These are phyloP conservation scores for Trichoderma sp. DNA, from an alignment of 2,329 filamentous ascomycete species.

Conservation along the genomic window DNA sequence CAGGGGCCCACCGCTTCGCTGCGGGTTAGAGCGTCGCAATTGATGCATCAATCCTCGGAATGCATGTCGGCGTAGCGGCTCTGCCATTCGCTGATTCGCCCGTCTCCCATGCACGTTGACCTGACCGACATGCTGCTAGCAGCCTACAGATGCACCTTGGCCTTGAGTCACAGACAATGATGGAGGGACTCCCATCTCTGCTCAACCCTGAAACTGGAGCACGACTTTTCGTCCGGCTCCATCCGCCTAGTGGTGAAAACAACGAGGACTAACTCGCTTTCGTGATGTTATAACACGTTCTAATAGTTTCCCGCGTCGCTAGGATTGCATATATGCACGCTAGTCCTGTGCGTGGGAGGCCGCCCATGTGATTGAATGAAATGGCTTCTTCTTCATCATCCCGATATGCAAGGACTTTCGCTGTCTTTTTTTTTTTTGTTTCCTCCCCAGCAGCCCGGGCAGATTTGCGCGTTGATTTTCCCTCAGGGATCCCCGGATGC, in stretches of 20 bases:
- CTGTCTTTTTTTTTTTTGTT: not conserved
- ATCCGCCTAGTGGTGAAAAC: not conserved
- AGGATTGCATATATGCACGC: constrained; percentile 8
- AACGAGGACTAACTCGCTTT: not conserved
- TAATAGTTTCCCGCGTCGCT: not conserved
- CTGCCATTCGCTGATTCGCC: constrained; percentile 20
- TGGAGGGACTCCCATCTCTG: constrained; percentile 9
- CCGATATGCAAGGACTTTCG: not conserved
- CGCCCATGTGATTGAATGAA: constrained; percentile 19
- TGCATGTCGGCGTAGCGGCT: constrained; percentile 19
- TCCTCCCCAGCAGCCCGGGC: not conserved
- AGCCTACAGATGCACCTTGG: constrained; percentile 19
- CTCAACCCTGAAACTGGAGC: not conserved
- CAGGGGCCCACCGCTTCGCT: constrained; percentile 24
- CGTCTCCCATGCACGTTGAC: constrained; percentile 21
- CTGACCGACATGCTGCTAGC: constrained; percentile 25
- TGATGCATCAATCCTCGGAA: constrained; percentile 24
- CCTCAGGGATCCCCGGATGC: not conserved
- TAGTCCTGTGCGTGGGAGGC: constrained; percentile 18
- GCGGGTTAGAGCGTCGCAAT: constrained; percentile 23
- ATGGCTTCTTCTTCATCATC: not conserved
- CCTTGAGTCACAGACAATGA: constrained; percentile 22
- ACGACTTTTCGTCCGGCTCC: constrained; percentile 8
- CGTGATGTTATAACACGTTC: not conserved
- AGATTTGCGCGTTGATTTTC: not conserved